A percentile compares a stretch with the other conserved stretches of the same genome.
phyloP scores from a whole-genome alignment of 345 rosid genomes.

The Hevea brasiliensis region DNA sequence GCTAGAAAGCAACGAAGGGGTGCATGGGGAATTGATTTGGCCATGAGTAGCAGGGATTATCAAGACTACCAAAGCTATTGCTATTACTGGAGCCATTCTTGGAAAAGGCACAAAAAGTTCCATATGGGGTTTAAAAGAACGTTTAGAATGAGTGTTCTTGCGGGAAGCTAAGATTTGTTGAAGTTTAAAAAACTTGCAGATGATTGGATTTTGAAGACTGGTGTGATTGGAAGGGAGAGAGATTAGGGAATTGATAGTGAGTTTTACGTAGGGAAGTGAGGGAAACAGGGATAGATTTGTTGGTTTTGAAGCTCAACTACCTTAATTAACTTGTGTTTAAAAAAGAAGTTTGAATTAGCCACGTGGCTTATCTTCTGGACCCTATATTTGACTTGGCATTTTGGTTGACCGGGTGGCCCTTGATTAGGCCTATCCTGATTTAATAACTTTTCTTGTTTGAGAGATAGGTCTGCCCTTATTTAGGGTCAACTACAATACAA shows the following conservation, averaged over 20 bases:
- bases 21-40: conserved; percentile 56
- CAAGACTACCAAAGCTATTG: conserved; percentile 20
- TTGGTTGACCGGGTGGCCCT: background rate
- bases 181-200: background rate
- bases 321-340: conserved; percentile 27
- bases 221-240: conserved; percentile 13
- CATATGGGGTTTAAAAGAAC: conserved; percentile 18
- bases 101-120: conserved; percentile 11
- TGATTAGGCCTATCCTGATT: background rate
- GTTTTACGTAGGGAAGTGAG: conserved; percentile 5
- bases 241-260: conserved; percentile 32
- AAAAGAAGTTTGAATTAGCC: conserved; percentile 12
- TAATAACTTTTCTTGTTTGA: too few relatives aligned
- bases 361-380: conserved; percentile 1
- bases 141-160: background rate
- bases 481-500: background rate
- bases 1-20: conserved; percentile 43
- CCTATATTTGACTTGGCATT: conserved; percentile 17
- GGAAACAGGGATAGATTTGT: conserved; percentile 1
- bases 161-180: background rate
- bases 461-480: too few relatives aligned
- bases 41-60: conserved; percentile 36
- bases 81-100: conserved; percentile 8
- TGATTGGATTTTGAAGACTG: conserved; percentile 14
- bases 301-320: conserved; percentile 64